These are phyloP conservation scores for Marchantia polymorpha DNA, from an alignment of 225 moss, liverwort and hornwort species.

Conservation along the genomic window DNA sequence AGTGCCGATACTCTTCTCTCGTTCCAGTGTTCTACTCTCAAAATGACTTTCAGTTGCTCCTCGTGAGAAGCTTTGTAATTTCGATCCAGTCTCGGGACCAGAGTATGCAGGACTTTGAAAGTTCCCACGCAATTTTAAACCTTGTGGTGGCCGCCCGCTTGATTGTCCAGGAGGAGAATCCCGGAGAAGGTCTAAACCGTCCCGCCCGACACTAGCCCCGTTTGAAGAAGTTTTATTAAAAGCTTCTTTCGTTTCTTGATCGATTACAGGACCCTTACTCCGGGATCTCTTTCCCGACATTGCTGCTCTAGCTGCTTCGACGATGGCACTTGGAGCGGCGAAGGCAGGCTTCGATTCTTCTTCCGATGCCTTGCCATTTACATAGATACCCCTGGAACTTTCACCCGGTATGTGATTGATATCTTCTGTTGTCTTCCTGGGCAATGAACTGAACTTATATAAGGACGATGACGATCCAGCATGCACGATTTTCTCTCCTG, in stretches of 20 bases:
- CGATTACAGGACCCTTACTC: conserved; percentile 47
- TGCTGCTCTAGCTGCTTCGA: conserved; percentile 52
- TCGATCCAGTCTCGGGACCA: conserved; percentile 34
- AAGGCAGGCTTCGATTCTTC: conserved; percentile 50
- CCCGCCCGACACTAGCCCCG: conserved; percentile 32
- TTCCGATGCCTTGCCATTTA: conserved; percentile 39
- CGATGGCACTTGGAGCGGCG: conserved; percentile 59
- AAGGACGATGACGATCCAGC: conserved; percentile 43
- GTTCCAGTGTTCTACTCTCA: conserved; percentile 26
- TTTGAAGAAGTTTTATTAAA: conserved; percentile 35
- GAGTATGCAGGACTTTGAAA: conserved; percentile 46
- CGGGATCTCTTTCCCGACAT: conserved; percentile 38
- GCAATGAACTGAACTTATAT: conserved; percentile 41
- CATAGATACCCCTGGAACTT: conserved; percentile 36
- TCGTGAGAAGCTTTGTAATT: conserved; percentile 34
- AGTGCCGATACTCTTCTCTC: conserved; percentile 32
- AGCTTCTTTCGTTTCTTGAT: conserved; percentile 54
- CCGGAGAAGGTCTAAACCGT: conserved; percentile 26
- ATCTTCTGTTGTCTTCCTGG: conserved; percentile 32
- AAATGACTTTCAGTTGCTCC: conserved; percentile 4
- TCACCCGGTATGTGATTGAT: conserved; percentile 30
- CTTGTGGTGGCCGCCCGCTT: conserved; percentile 46
- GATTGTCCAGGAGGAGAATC: conserved; percentile 56
- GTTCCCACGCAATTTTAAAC: conserved; percentile 33
- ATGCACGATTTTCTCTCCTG: conserved; percentile 29